Percentiles rank a stretch among this genome's conserved stretches.
phyloP scores from a whole-genome alignment of 768 basidiomycete genomes.

The Lactarius vividus region DNA sequence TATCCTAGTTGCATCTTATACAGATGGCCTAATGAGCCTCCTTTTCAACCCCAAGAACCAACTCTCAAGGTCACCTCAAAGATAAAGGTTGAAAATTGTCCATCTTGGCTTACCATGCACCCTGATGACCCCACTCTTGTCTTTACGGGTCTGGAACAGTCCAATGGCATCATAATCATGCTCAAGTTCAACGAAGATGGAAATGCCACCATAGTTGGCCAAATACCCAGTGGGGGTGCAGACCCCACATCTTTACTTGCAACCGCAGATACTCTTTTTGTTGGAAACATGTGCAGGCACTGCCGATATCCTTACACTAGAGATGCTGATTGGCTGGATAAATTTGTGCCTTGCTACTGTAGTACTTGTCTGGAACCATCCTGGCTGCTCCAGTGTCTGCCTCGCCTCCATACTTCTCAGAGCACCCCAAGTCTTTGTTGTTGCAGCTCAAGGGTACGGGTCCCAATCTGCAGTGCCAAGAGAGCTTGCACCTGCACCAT shows the following conservation, averaged over 20 bases:
- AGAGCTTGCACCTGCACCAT: conserved; percentile 76
- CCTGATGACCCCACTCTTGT: conserved; percentile 55
- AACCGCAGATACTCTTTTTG: conserved; percentile 54
- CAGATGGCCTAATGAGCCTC: conserved; percentile 59
- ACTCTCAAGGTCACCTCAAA: conserved; percentile 47
- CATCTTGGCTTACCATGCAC: conserved; percentile 74
- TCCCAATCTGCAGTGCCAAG: conserved; percentile 67
- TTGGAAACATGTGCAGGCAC: conserved; percentile 64
- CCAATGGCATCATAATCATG: conserved; percentile 61
- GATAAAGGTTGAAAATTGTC: conserved; percentile 54
- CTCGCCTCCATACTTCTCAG: conserved; percentile 45
- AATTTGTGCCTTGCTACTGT: conserved; percentile 8
- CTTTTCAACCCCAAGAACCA: conserved; percentile 52
- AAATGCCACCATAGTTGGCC: conserved; percentile 49
- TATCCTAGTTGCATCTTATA: conserved; percentile 65
- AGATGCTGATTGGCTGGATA: neutral
- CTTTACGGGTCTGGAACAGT: conserved; percentile 64
- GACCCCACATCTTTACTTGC: conserved; percentile 66
- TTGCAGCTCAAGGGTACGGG: conserved; percentile 54
- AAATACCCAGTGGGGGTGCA: conserved; percentile 51
- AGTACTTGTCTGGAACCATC: too few species aligned
- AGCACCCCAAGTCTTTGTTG: conserved; percentile 32
- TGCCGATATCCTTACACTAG: too few species aligned
- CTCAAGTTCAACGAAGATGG: conserved; percentile 57
- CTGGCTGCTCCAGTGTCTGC: conserved; percentile 57